These are phyloP conservation scores for Deakozyma indianensis DNA, from an alignment of 805 yeast species.

Conservation along the genomic window DNA sequence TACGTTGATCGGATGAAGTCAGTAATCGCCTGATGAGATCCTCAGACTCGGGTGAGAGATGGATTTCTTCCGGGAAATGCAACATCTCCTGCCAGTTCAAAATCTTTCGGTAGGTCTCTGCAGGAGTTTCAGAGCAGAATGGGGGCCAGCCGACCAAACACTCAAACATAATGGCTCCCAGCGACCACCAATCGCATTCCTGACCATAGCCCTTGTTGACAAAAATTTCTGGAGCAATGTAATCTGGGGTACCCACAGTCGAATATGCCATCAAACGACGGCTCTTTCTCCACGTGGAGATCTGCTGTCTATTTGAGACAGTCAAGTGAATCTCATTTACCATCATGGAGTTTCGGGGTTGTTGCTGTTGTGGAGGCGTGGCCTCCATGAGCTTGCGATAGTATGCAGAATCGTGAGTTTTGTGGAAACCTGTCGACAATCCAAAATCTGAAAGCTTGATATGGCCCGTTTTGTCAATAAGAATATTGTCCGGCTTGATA, in stretches of 20 bases:
- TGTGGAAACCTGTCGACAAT: constrained; percentile 80
- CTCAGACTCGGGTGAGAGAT: constrained; percentile 76
- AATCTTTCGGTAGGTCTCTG: constrained; percentile 83
- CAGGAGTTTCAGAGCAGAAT: constrained; percentile 87
- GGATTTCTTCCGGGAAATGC: constrained; percentile 83
- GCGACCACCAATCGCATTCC: constrained; percentile 97
- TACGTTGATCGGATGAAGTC: constrained; percentile 63
- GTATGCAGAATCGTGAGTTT: constrained; percentile 82
- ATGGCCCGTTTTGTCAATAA: constrained; percentile 67
- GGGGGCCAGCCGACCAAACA: constrained; percentile 97
- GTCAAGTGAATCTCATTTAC: constrained; percentile 93
- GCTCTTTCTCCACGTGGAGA: constrained; percentile 91
- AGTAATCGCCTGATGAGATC: constrained; percentile 67
- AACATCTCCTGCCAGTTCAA: constrained; percentile 82
- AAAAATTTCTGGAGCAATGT: constrained; percentile 90
- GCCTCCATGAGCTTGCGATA: constrained; percentile 71
- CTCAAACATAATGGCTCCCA: constrained; percentile 94
- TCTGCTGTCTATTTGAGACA: constrained; percentile 86
- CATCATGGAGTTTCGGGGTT: constrained; percentile 60
- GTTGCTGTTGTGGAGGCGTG: constrained; percentile 21
- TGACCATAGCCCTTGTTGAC: constrained; percentile 90
- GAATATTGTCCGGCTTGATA: constrained; percentile 91
- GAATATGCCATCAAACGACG: constrained; percentile 90
- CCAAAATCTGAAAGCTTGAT: constrained; percentile 65
- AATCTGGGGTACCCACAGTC: constrained; percentile 93